Evolutionary conservation across 805 yeast species (phyloP).

Genomic region (Brettanomyces bruxellensis): DNA sequence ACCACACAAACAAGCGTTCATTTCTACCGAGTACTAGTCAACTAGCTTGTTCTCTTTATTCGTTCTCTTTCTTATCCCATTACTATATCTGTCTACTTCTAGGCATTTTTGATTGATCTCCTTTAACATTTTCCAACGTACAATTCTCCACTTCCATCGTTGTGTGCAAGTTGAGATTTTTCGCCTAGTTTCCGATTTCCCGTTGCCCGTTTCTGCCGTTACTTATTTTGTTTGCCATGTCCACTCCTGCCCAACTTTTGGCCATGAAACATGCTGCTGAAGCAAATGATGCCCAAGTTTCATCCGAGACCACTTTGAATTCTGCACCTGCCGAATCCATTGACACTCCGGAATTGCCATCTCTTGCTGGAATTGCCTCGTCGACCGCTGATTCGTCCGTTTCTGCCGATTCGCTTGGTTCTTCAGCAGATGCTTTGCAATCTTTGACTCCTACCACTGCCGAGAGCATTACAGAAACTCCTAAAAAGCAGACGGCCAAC

Average conservation of each 20-base stretch:
- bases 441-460: conserved; percentile 1
- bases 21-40: too few relatives aligned
- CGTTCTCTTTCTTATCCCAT: too few relatives aligned
- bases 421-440: not conserved
- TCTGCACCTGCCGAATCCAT: conserved; percentile 8
- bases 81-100: too few relatives aligned
- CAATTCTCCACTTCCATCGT: too few relatives aligned
- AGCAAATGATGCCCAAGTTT: conserved; percentile 9
- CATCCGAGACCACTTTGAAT: conserved; percentile 1
- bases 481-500: not conserved
- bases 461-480: not conserved
- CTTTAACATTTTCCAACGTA: not conserved
- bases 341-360: conserved; percentile 4
- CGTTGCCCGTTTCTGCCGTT: not conserved
- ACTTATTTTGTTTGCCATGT: conserved; percentile 16
- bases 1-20: too few relatives aligned
- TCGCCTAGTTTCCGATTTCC: not conserved
- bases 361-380: conserved; percentile 2
- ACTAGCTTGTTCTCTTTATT: too few relatives aligned
- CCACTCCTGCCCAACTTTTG: conserved; percentile 32
- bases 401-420: conserved; percentile 2
- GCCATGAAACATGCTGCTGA: conserved; percentile 26
- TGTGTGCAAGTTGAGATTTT: not conserved
- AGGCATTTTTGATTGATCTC: not conserved
- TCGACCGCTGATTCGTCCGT: conserved; percentile 4